Percentiles rank a stretch among this genome's conserved stretches.
Conservation (phyloP, 495 filamentous ascomycete genomes). For the Penicillium tannophilum region DNA sequence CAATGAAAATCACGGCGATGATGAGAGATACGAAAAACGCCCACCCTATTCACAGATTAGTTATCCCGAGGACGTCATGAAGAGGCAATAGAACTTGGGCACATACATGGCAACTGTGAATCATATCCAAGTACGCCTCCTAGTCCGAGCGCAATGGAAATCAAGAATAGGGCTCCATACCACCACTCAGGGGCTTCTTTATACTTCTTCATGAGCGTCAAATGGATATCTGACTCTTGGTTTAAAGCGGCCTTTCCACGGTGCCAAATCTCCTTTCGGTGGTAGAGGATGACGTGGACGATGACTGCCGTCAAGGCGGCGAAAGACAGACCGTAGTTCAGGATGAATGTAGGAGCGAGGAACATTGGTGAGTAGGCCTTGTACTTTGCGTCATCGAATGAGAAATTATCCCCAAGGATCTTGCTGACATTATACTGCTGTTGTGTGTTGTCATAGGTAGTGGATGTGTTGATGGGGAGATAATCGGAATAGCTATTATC, state of each 20-base stretch:
- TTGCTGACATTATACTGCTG: constrained; percentile 53
- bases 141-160: constrained; percentile 54
- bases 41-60: constrained; percentile 49
- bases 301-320: constrained; percentile 60
- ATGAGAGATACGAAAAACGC: constrained; percentile 55
- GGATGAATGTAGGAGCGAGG: constrained; percentile 61
- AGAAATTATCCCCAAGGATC: constrained; percentile 53
- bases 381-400: constrained; percentile 56
- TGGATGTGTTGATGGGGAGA: constrained; percentile 61
- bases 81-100: neutral
- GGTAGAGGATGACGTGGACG: constrained; percentile 58
- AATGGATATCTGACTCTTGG: constrained; percentile 52
- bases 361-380: constrained; percentile 64
- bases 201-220: constrained; percentile 29
- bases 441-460: constrained; percentile 64
- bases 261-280: constrained; percentile 59
- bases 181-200: constrained; percentile 30
- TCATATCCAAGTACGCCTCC: constrained; percentile 56
- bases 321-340: constrained; percentile 64
- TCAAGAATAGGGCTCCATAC: constrained; percentile 24
- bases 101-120: constrained; percentile 51
- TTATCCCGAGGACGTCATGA: neutral
- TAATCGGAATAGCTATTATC: constrained; percentile 38
- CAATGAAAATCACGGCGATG: constrained; percentile 26
- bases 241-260: constrained; percentile 53